Conservation (phyloP, 208 protist genomes). For the Wallacemonas sp. region DNA sequence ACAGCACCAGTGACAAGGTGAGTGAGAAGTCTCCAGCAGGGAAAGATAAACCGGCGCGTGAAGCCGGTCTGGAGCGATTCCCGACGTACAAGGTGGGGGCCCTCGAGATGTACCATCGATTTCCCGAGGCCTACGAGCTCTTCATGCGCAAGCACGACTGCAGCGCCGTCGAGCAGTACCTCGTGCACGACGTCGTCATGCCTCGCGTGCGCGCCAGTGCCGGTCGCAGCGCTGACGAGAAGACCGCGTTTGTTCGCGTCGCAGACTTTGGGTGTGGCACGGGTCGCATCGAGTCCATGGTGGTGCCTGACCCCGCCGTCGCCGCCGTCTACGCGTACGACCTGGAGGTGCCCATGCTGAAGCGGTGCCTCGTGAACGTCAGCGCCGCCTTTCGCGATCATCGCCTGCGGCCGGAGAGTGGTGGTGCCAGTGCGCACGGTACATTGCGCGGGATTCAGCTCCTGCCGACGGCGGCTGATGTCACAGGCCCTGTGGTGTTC, state of each 20-base stretch:
- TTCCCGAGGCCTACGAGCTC: constrained; percentile 74
- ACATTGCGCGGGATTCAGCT: background rate
- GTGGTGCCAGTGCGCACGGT: background rate
- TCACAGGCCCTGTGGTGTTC: background rate
- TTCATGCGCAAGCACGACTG: constrained; percentile 83
- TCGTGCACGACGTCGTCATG: constrained; percentile 49
- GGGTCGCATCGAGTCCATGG: constrained; percentile 66
- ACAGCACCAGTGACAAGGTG: background rate
- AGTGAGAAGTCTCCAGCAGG: background rate
- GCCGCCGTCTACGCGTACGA: constrained; percentile 75
- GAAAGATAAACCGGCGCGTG: background rate
- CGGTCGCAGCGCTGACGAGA: too few species aligned
- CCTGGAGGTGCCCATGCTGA: constrained; percentile 65
- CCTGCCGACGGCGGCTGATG: background rate
- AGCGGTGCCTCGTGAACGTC: constrained; percentile 58
- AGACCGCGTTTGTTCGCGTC: constrained; percentile 37
- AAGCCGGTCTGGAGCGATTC: background rate
- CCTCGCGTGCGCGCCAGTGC: constrained; percentile 23
- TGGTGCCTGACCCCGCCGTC: constrained; percentile 50
- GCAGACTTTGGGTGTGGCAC: constrained; percentile 86
- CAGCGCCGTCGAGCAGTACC: constrained; percentile 32
- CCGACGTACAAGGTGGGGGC: constrained; percentile 65
- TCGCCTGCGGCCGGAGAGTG: background rate
- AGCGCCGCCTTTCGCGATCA: background rate
- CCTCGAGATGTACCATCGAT: constrained; percentile 80